Percentiles rank a stretch among this genome's conserved stretches.
These are phyloP conservation scores for Fusarium euwallaceae DNA, from an alignment of 2,329 filamentous ascomycete genomes.

Conservation along the genomic window DNA sequence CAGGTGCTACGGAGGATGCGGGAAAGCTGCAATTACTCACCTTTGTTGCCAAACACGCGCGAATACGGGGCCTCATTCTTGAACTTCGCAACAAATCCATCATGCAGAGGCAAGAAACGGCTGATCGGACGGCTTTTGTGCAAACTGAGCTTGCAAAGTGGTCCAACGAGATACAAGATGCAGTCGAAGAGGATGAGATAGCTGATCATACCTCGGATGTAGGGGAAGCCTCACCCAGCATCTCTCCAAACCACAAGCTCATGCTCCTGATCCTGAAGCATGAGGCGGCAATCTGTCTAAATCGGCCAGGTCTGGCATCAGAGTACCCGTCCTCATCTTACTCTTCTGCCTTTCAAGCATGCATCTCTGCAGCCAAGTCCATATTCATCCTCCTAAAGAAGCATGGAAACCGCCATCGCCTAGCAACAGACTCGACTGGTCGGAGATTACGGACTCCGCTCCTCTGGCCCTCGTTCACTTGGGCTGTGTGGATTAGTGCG, in stretches of 20 bases:
- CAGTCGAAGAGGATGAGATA: conserved; percentile 55
- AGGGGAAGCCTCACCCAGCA: conserved; percentile 1
- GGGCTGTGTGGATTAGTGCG: conserved; percentile 66
- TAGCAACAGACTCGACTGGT: conserved; percentile 18
- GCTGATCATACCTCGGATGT: conserved; percentile 13
- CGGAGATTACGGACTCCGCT: conserved; percentile 48
- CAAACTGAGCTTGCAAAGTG: conserved; percentile 64
- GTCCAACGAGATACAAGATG: conserved; percentile 67
- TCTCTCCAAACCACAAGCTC: conserved; percentile 54
- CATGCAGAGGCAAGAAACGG: conserved; percentile 57
- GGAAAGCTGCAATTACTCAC: conserved; percentile 53
- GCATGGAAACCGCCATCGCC: conserved; percentile 33
- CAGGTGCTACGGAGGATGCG: conserved; percentile 23
- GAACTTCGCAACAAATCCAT: conserved; percentile 67
- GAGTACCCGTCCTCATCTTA: conserved; percentile 59
- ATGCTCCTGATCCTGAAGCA: conserved; percentile 61
- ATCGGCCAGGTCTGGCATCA: conserved; percentile 63
- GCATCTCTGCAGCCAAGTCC: conserved; percentile 63
- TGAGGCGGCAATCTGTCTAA: conserved; percentile 64
- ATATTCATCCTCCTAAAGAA: conserved; percentile 58
- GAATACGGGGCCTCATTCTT: conserved; percentile 63
- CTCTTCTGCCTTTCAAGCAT: conserved; percentile 63
- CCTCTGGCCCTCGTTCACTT: conserved; percentile 65
- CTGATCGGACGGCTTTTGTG: conserved; percentile 59
- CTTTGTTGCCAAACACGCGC: conserved; percentile 61